Base-by-base conservation (phyloP, 352 stramenopile genomes). In the Peronospora farinosa region DNA sequence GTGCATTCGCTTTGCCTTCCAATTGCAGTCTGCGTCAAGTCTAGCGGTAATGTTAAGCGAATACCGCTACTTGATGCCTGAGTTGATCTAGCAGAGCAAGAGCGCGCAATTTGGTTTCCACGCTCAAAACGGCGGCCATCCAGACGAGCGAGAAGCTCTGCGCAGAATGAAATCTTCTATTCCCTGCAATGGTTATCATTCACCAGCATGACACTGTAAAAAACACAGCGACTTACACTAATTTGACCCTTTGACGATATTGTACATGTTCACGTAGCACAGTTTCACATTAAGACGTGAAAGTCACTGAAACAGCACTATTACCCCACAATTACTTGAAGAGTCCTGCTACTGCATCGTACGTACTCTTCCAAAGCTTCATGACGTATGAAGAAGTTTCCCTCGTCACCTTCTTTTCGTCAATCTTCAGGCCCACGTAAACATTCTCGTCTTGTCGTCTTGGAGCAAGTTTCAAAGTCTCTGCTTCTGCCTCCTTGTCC, bases 251-350 rank as follows among this genome's bases (percentile, higher is more conserved):
- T 31, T 7, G n/a, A 31, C 8, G 27, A 31, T 10, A 31, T 31
- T 10, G 27, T 31, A 31, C 27, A 31, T 31, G 27, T 10, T 31
- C 27, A 10, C 8, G 1, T 31, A 10, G 27, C 27, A 31, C 1
- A 1, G 27, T 31, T 21, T 21, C 19, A 21, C 19, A 21, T 21
- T 21, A 21, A 21, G 19, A 21, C 19, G 19, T 21, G 19, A 3
- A 3, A 3, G 1, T 21, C 19, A 21, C 19, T 21, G 19, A 21
- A 21, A 21, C 19, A 21, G 19, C 32, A 57, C 38, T 28, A 21
- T 17, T 28, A 19, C 9, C 17, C 39, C 28, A 40, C 32, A 2
- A 56, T 48, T 69, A 79, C 56, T 70, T 72, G 51, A 76, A 79
- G 30, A 76, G 44, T 5, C 47, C 46, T 33, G 60, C 37, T 30